Base-by-base conservation (phyloP, 2,329 filamentous ascomycete genomes). In the Nannizzia gypsea region DNA sequence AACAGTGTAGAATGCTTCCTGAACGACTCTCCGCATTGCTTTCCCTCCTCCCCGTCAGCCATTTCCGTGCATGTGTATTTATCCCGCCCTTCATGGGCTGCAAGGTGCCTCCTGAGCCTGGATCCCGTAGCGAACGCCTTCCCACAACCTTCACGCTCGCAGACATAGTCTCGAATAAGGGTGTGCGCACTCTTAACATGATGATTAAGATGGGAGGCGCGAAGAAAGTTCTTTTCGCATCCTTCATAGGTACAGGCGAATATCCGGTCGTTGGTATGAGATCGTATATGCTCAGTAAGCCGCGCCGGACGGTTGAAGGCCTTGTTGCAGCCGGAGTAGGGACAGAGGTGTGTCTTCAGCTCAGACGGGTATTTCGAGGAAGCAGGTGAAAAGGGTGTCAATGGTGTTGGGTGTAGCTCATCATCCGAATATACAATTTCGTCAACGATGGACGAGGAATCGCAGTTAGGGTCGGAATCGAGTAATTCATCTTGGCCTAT, bases 291-390 rank as follows among this genome's bases (percentile, higher is more conserved):
- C 61, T 89, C 85, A 62, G 86, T 80, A 3, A 96, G 80, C 28
- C 89, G 84, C 36, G 87, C 87, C 0, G 90, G 90, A 2, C 92
- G 85, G 71, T 95, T 95, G 78, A 93, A 97, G 5, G 86, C 84
- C 74, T 95, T 95, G 61, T 77, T 75, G 70, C 92, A 97, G 64
- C 80, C 82, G 9, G 85, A 81, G 70, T 83, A 86, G 0, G 86
- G 84, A 74, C 92, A 96, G 59, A 78, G 76, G 64, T 90, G 85
- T 3, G 83, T 90, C 77, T 95, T 95, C 61, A 84, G 79, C 69
- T 83, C 88, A 46, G 85, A 88, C 2, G 85, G 86, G 63, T 74
- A 75, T 64, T 66, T 73, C 34, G 70, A 70, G 24, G 74, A 74
- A 13, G 61, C 60, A 11, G 81, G 79, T 2, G 80, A 81, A 59